Base-by-base conservation (phyloP, 345 rosid species). In the Rhodomyrtus tomentosa region DNA sequence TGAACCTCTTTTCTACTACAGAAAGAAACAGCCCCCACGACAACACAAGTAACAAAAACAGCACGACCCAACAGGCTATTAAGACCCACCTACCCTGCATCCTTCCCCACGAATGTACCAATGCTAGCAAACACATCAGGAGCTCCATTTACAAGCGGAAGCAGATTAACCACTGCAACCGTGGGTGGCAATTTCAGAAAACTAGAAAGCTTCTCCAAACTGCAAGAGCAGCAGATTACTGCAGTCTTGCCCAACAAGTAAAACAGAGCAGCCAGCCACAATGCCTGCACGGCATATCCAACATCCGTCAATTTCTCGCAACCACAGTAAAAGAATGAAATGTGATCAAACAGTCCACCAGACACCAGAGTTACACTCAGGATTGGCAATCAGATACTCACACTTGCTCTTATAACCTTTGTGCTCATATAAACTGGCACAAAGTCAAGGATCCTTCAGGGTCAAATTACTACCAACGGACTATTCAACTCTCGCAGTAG, bases 51-150 rank as follows among this genome's bases (percentile, higher is more conserved):
- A 85, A 96, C 96, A 88, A 95, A 96, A 2, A 95, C 92, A 0
- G 96, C 99, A 86, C 98, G 98, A 45, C 98, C 98, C 87, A 95
- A 83, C 62, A 96, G 96, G 12, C 99, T 95, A 83, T 94, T 96
- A 83, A 96, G 95, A 62, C 99, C 99, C 25, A 96, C 97, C 51
- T 88, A 93, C 40, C 98, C 97, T 11, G 94, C 88, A 96, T 93
- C 91, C 32, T 89, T 88, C 36, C 99, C 98, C 55, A 94, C 85
- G 76, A 95, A 95, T 38, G 99, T 94, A 52, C 98, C 98, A 76
- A 96, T 95, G 88, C 98, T 96, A 0, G 99, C 95, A 89, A 95
- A 96, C 81, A 96, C 96, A 90, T 96, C 98, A 0, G 98, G 98
- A 1, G 98, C 98, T 38, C 98, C 98, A 88, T 96, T 95, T 58